phyloP scores from a whole-genome alignment of 495 filamentous ascomycete genomes.

The Penicillium mononematosum region DNA sequence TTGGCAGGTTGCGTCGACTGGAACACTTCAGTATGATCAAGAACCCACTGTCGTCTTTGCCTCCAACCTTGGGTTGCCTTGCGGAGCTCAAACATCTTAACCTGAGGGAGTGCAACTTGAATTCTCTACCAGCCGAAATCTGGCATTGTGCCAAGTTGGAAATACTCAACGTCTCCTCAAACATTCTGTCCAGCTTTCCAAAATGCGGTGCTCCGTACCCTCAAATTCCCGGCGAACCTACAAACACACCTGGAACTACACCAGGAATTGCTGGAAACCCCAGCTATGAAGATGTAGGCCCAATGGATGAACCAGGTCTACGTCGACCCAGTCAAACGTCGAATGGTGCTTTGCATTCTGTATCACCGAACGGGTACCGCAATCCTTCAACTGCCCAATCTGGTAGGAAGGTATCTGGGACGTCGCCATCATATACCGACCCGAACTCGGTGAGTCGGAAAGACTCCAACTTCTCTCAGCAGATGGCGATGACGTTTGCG shows the following conservation, averaged over 20 bases:
- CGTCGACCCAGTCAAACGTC: constrained; percentile 86
- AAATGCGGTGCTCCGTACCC: constrained; percentile 69
- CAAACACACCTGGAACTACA: constrained; percentile 49
- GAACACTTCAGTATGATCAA: constrained; percentile 92
- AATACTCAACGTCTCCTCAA: constrained; percentile 91
- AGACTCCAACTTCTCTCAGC: constrained; percentile 77
- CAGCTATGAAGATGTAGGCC: constrained; percentile 73
- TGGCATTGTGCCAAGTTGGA: constrained; percentile 90
- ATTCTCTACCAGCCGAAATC: constrained; percentile 81
- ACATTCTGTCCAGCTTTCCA: constrained; percentile 84
- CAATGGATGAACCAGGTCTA: constrained; percentile 59
- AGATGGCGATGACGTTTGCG: constrained; percentile 78
- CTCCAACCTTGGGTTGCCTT: constrained; percentile 80
- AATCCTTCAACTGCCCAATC: constrained; percentile 81
- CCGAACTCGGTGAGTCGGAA: constrained; percentile 69
- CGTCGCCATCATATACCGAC: constrained; percentile 64
- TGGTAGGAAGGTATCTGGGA: constrained; percentile 78
- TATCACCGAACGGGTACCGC: constrained; percentile 63
- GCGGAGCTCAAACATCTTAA: constrained; percentile 81
- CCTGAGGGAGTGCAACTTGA: constrained; percentile 87
- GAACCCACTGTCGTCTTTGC: constrained; percentile 80
- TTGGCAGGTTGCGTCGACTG: constrained; percentile 78
- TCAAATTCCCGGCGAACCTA: constrained; percentile 53
- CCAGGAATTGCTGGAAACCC: constrained; percentile 56
- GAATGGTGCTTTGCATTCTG: constrained; percentile 68